Evolutionary conservation across 2,329 filamentous ascomycete genomes (phyloP), one percentile per base, ranked within the genome.

Genomic region (Thielaviopsis musarum): DNA sequence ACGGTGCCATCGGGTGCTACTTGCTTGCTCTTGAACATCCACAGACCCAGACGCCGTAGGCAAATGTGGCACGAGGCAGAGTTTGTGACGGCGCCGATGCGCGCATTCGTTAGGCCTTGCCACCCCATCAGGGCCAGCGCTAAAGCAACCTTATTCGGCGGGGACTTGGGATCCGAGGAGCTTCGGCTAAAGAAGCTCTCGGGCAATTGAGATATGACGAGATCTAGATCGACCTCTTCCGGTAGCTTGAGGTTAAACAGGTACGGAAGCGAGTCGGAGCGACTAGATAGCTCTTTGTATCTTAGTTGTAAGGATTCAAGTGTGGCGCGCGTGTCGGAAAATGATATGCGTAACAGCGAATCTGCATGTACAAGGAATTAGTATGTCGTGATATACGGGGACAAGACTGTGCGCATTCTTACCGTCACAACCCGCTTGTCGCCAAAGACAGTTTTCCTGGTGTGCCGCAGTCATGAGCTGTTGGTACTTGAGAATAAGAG

Each of bases 21-120:
- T 65, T 81, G 80, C 70, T 84, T 90, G 69, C 83, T 84, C 66
- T 83, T 86, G 69, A 95, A 97, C 75, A 98, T 85, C 93, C 93
- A 98, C 1, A 98, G 76, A 0, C 93, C 93, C 0, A 97, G 76
- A 1, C 91, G 83, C 61, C 93, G 83, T 67, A 95, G 87, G 69
- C 93, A 98, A 21, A 88, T 87, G 61, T 85, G 79, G 70, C 93
- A 98, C 4, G 83, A 83, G 5, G 87, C 84, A 17, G 91, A 80
- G 62, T 88, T 86, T 49, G 84, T 82, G 22, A 85, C 80, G 1
- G 81, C 71, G 67, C 83, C 70, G 66, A 82, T 71, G 67, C 76
- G 71, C 13, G 72, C 64, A 64, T 80, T 77, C 6, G 72, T 73
- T 2, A 82, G 73, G n/a, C 82, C 82, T 66, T 88, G 81, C 87